These are phyloP conservation scores for Pseudevernia furfuracea DNA, from an alignment of 495 filamentous ascomycete species.

Conservation along the genomic window DNA sequence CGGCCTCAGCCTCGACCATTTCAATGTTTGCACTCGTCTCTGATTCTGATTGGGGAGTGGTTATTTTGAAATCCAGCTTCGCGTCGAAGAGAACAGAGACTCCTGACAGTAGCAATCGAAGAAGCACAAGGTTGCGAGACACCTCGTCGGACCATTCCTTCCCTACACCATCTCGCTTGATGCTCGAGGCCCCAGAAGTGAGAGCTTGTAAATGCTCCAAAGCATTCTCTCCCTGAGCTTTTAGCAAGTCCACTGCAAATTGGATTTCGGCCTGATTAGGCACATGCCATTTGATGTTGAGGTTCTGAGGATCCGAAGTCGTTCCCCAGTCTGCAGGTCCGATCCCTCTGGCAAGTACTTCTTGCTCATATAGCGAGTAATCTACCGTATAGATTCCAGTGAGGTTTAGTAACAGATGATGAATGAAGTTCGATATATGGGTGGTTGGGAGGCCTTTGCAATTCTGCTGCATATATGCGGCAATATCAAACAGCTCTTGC, in stretches of 20 bases:
- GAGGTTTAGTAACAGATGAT: constrained; percentile 95
- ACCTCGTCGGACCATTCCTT: constrained; percentile 99
- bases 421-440: constrained; percentile 94
- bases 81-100: constrained; percentile 83
- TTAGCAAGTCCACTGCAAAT: constrained; percentile 83
- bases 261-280: constrained; percentile 69
- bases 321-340: constrained; percentile 74
- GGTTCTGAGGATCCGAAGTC: constrained; percentile 55
- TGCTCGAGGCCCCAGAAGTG: constrained; percentile 69
- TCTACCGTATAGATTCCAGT: constrained; percentile 91
- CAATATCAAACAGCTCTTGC: constrained; percentile 82
- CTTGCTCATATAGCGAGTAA: constrained; percentile 72
- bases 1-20: constrained; percentile 39
- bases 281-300: constrained; percentile 87
- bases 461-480: constrained; percentile 88
- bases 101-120: constrained; percentile 79
- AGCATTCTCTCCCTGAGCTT: constrained; percentile 64
- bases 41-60: constrained; percentile 30
- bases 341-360: constrained; percentile 47
- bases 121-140: constrained; percentile 74
- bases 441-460: constrained; percentile 89
- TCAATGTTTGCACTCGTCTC: constrained; percentile 35
- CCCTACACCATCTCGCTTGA: constrained; percentile 87
- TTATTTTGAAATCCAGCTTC: constrained; percentile 48
- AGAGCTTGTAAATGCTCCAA: constrained; percentile 62